These are phyloP conservation scores for Botryotinia calthae DNA, from an alignment of 2,329 filamentous ascomycete species.

Conservation along the genomic window DNA sequence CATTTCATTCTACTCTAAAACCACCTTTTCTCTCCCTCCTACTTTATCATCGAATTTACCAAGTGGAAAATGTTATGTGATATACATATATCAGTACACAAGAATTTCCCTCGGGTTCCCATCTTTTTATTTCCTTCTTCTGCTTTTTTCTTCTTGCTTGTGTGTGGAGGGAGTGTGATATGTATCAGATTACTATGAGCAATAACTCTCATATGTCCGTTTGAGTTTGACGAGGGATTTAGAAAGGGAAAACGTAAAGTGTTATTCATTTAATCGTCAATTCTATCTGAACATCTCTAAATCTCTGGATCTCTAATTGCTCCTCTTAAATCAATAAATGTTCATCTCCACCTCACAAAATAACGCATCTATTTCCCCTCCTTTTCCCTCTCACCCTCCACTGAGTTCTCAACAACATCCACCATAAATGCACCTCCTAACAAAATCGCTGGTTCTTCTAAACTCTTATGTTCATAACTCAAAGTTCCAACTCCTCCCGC, in stretches of 20 bases:
- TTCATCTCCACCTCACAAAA: neutral
- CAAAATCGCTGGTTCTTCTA: slow-evolving; percentile 76
- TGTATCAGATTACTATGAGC: neutral
- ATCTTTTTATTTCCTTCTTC: neutral
- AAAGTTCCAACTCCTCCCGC: slow-evolving; percentile 80
- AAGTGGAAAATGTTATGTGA: no score
- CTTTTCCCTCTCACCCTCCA: slow-evolving; percentile 17
- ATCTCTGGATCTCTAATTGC: neutral
- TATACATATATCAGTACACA: no score
- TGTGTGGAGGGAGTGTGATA: neutral
- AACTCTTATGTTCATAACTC: slow-evolving; percentile 77
- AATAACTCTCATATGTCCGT: neutral
- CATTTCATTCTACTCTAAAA: no score
- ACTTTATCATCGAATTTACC: no score
- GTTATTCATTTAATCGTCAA: neutral
- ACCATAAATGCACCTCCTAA: slow-evolving; percentile 61
- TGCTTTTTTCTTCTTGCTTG: neutral
- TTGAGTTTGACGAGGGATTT: neutral
- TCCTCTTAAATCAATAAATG: neutral
- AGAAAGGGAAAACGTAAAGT: neutral
- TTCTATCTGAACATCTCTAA: neutral
- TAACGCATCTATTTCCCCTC: neutral
- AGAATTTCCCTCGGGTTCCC: no score
- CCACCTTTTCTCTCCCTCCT: no score
- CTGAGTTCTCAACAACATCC: slow-evolving; percentile 31